Evolutionary conservation across 75 land plant species (phyloP), one percentile per base, ranked within the genome.

Genomic region (Selaginella moellendorffii): DNA sequence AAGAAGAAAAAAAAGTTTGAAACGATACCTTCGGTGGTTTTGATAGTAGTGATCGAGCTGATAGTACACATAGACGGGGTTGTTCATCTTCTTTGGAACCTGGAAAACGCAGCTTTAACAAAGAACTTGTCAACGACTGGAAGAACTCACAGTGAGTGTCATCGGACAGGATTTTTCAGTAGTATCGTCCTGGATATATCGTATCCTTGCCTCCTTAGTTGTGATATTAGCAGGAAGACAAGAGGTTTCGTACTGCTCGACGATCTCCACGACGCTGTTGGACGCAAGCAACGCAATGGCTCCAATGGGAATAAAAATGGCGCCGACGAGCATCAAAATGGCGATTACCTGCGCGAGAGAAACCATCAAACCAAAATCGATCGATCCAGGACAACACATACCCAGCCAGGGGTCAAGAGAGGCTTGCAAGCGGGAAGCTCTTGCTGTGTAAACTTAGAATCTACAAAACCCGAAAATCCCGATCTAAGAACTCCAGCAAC

Each of bases 381-480:
- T 28, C 12, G 30, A 62, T 26, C 8, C 27, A 18, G 5, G 5
- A 23, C 64, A 56, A 56, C 69, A 54, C 63, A 53, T 72, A 84
- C 87, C 84, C 81, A 80, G 72, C 52, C 52, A 17, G 90, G 96
- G 27, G 91, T 90, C 1, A 90, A 65, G 65, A 90, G 67, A 8
- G 91, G 96, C 61, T 82, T 86, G 69, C 91, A 90, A 53, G 90
- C 87, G 27, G 85, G 85, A 68, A 90, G 91, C 29, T 90, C 91
- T 66, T 90, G 90, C 63, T 90, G 96, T 9, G 90, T 81, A 64
- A 90, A 90, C 63, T 53, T 80, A 1, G 85, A 72, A 80, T 75
- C 88, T 58, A 67, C 10, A 22, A 66, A 53, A 31, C 53, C 18
- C 9, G 60, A 58, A 58, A 58, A n/a, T n/a, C n/a, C n/a, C 14